Evolutionary conservation across 2,329 filamentous ascomycete genomes (phyloP).

Genomic region (Cladophialophora bantiana): DNA sequence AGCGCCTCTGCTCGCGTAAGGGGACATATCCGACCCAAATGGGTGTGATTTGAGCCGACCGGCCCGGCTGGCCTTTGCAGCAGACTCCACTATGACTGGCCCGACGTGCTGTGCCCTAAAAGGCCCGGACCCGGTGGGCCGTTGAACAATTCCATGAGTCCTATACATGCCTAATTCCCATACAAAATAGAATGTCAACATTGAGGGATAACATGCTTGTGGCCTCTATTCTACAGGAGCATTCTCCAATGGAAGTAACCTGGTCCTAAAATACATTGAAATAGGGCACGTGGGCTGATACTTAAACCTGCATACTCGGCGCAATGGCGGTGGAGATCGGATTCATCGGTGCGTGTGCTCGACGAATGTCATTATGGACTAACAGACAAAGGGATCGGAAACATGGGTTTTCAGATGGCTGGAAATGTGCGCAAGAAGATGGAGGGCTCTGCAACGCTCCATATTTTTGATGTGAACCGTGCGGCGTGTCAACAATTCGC

Average conservation of each 20-base stretch:
- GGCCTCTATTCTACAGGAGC: not conserved
- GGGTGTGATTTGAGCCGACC: not conserved
- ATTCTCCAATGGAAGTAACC: not conserved
- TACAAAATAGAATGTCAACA: not conserved
- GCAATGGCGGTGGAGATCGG: not conserved
- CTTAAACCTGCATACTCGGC: not conserved
- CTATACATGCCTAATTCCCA: not conserved
- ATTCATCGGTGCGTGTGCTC: not conserved
- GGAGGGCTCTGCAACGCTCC: constrained; percentile 50
- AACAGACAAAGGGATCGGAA: constrained; percentile 55
- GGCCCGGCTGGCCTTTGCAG: not conserved
- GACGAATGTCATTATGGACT: not conserved
- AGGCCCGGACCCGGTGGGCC: not conserved
- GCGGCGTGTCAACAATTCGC: constrained; percentile 33
- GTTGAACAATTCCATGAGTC: not conserved
- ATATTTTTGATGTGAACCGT: constrained; percentile 58
- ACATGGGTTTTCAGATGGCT: constrained; percentile 63
- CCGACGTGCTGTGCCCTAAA: not conserved
- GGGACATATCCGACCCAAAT: not conserved
- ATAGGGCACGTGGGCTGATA: no score
- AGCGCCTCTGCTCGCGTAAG: no score
- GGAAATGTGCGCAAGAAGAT: constrained; percentile 58
- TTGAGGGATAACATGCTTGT: not conserved
- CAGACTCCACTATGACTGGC: not conserved
- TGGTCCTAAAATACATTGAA: no score